Conservation (phyloP, 805 yeast species). For the Candida endomychidarum region DNA sequence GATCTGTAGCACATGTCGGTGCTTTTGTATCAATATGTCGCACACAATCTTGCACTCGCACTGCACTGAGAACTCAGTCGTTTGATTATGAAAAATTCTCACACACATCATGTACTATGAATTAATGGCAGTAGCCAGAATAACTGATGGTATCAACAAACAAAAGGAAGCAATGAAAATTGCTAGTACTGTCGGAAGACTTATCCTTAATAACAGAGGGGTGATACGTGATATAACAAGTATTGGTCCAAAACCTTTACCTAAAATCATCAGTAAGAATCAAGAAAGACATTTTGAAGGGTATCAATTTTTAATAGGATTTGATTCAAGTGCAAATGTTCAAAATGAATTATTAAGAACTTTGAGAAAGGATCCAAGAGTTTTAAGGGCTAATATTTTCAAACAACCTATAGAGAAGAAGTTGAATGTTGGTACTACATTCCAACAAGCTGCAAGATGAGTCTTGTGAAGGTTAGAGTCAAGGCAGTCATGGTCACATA, state of each 20-base stretch:
- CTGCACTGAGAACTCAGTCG: too few species aligned
- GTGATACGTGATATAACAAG: constrained; percentile 83
- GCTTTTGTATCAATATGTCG: too few species aligned
- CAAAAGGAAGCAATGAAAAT: constrained; percentile 43
- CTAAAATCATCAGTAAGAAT: constrained; percentile 78
- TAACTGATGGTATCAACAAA: constrained; percentile 51
- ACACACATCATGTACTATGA: constrained; percentile 72
- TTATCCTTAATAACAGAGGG: constrained; percentile 87
- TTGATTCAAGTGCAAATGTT: constrained; percentile 83
- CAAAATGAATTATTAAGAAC: constrained; percentile 83
- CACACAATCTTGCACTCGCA: background rate
- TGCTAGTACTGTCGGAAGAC: constrained; percentile 71
- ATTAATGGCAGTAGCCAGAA: constrained; percentile 85
- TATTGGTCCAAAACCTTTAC: constrained; percentile 75
- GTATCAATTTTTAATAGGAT: constrained; percentile 79
- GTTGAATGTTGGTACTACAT: constrained; percentile 57
- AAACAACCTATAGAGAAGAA: constrained; percentile 56
- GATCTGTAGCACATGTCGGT: too few species aligned
- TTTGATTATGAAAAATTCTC: constrained; percentile 3
- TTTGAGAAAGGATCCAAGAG: constrained; percentile 84
- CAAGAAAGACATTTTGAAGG: constrained; percentile 92
- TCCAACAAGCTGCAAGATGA: constrained; percentile 40
- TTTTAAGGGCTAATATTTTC: constrained; percentile 73
- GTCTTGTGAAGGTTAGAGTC: too few species aligned
- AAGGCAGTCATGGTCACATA: too few species aligned